These are phyloP conservation scores for Boletus pseudopeckii DNA, from an alignment of 768 basidiomycete genomes.

Conservation along the genomic window DNA sequence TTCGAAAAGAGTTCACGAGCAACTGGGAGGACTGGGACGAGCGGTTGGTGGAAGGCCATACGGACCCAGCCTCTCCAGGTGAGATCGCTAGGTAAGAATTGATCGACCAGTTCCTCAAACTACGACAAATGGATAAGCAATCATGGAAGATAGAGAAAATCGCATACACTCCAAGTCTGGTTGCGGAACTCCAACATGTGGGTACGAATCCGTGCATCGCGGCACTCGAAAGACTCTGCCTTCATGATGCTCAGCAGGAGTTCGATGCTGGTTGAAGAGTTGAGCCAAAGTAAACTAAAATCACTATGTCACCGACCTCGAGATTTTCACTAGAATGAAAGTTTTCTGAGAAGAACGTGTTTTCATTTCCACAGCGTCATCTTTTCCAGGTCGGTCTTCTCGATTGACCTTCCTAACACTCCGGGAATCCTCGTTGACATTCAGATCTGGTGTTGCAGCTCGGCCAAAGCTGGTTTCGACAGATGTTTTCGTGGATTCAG, in stretches of 20 bases:
- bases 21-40: conserved; percentile 74
- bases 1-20: conserved; percentile 76
- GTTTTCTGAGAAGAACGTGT: conserved; percentile 78
- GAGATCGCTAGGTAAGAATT: conserved; percentile 75
- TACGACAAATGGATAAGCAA: conserved; percentile 25
- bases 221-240: conserved; percentile 81
- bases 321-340: conserved; percentile 74
- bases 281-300: conserved; percentile 18
- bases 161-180: conserved; percentile 75
- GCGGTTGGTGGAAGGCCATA: conserved; percentile 77
- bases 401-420: conserved; percentile 16
- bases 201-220: conserved; percentile 74
- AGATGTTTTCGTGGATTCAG: conserved; percentile 29
- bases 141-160: not conserved
- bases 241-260: conserved; percentile 76
- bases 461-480: conserved; percentile 8
- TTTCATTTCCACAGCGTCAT: conserved; percentile 80
- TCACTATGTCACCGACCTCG: conserved; percentile 44
- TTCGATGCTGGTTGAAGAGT: conserved; percentile 47
- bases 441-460: conserved; percentile 15
- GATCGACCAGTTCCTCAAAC: conserved; percentile 78
- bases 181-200: conserved; percentile 79
- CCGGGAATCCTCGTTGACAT: conserved; percentile 20
- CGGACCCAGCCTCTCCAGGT: conserved; percentile 82
- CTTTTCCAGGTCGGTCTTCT: conserved; percentile 28